Conservation (phyloP, 2,329 filamentous ascomycete genomes). For the Diaporthe sp. region DNA sequence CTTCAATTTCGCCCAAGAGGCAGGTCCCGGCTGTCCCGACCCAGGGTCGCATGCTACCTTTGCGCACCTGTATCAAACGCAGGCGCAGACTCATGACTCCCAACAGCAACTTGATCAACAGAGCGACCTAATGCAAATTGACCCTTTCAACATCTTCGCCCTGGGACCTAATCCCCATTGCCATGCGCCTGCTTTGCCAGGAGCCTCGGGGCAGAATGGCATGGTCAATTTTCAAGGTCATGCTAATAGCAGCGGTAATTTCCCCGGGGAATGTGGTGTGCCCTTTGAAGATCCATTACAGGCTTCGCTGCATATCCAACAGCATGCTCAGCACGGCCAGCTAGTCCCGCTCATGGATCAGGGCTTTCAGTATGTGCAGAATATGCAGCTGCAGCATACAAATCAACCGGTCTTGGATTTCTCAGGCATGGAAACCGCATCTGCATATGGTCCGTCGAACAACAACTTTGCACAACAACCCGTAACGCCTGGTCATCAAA, state of each 20-base stretch:
- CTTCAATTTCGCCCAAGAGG: slow-evolving; percentile 6
- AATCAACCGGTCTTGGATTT: background rate
- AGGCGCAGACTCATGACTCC: slow-evolving; percentile 16
- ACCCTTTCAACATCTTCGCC: slow-evolving; percentile 10
- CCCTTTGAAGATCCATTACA: slow-evolving; percentile 17
- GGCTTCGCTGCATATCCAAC: slow-evolving; percentile 25
- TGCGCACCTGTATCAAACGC: slow-evolving; percentile 17
- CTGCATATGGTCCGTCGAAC: slow-evolving; percentile 5
- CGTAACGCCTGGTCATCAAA: background rate
- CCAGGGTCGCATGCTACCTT: slow-evolving; percentile 18
- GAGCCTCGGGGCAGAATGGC: slow-evolving; percentile 8
- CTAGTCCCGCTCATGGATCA: slow-evolving; percentile 14
- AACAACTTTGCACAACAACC: slow-evolving; percentile 7
- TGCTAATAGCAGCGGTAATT: background rate
- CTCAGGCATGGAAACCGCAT: slow-evolving; percentile 3
- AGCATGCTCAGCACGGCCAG: slow-evolving; percentile 26
- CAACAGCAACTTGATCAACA: slow-evolving; percentile 22
- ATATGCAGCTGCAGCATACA: slow-evolving; percentile 12
- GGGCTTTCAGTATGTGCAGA: slow-evolving; percentile 19
- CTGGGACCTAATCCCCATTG: slow-evolving; percentile 25
- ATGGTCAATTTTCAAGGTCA: slow-evolving; percentile 18
- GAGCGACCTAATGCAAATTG: background rate
- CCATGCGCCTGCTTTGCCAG: slow-evolving; percentile 32
- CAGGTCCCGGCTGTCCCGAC: slow-evolving; percentile 22
- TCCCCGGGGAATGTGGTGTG: slow-evolving; percentile 17